Percentiles rank a stretch among this genome's conserved stretches.
phyloP scores from a whole-genome alignment of 306 rosid genomes.

The Trifolium pratense region DNA sequence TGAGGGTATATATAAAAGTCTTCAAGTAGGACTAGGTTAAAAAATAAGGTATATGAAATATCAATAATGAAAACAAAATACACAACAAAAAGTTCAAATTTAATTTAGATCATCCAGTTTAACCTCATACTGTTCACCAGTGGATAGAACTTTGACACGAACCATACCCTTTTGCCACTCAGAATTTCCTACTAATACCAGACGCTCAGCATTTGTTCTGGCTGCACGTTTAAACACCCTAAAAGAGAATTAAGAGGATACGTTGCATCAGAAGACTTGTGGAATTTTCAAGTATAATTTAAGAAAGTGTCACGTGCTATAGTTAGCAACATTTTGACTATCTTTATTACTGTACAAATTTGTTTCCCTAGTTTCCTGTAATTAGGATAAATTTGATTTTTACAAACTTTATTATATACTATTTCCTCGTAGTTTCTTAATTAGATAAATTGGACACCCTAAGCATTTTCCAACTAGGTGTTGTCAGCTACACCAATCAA shows the following conservation, averaged over 20 bases:
- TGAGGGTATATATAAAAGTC: conserved; percentile 14
- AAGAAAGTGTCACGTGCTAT: neutral
- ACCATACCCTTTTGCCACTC: conserved; percentile 96
- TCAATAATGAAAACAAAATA: conserved; percentile 29
- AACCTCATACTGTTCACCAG: conserved; percentile 85
- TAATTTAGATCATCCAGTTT: conserved; percentile 78
- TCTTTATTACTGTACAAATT: conserved; percentile 9
- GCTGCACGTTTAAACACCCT: conserved; percentile 91
- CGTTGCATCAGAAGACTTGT: conserved; percentile 33
- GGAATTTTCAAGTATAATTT: conserved; percentile 15
- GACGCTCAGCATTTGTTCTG: conserved; percentile 72
- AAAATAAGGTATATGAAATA: conserved; percentile 34
- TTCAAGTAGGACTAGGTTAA: neutral
- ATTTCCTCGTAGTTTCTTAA: neutral
- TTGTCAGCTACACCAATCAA: conserved; percentile 2
- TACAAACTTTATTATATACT: neutral
- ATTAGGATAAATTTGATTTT: neutral
- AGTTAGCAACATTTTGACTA: neutral
- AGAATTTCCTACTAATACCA: conserved; percentile 82
- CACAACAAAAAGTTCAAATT: conserved; percentile 30
- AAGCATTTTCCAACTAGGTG: conserved; percentile 8
- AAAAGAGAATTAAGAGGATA: conserved; percentile 33
- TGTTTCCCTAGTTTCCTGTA: neutral
- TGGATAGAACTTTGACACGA: conserved; percentile 77
- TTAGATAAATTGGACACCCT: neutral